These are phyloP conservation scores for Priceomyces medius DNA, from an alignment of 805 yeast species.

Conservation along the genomic window DNA sequence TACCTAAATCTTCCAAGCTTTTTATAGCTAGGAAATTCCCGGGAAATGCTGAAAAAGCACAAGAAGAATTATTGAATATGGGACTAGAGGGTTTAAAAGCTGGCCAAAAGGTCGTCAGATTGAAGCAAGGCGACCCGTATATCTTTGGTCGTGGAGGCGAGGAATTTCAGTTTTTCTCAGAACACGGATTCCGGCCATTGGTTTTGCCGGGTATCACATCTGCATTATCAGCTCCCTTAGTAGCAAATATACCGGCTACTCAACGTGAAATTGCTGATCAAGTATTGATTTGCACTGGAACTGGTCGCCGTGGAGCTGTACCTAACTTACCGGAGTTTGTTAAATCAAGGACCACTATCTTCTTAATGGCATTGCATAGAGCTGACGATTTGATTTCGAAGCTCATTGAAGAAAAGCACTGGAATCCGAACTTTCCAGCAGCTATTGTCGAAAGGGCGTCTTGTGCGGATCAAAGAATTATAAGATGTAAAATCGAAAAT, in stretches of 20 bases:
- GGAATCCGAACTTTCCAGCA: slow-evolving; percentile 75
- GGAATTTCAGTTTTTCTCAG: slow-evolving; percentile 68
- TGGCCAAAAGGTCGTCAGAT: slow-evolving; percentile 79
- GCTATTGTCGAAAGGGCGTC: slow-evolving; percentile 89
- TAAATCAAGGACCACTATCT: slow-evolving; percentile 73
- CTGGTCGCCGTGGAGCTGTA: slow-evolving; percentile 82
- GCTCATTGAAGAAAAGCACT: slow-evolving; percentile 44
- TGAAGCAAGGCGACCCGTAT: slow-evolving; percentile 97
- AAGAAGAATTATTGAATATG: slow-evolving; percentile 71
- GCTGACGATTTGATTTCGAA: slow-evolving; percentile 54
- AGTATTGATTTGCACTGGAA: slow-evolving; percentile 89
- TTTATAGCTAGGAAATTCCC: slow-evolving; percentile 94
- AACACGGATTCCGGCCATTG: slow-evolving; percentile 65
- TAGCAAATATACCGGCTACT: slow-evolving; percentile 83
- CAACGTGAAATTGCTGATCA: slow-evolving; percentile 92
- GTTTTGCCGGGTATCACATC: slow-evolving; percentile 90
- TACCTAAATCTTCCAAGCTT: slow-evolving; percentile 72
- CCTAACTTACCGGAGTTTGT: slow-evolving; percentile 79
- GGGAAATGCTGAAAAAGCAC: slow-evolving; percentile 94
- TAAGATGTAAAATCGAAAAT: slow-evolving; percentile 66
- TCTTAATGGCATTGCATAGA: slow-evolving; percentile 87
- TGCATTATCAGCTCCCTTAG: slow-evolving; percentile 83
- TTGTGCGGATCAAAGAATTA: slow-evolving; percentile 87
- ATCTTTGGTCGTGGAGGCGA: slow-evolving; percentile 97
- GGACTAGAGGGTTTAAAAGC: slow-evolving; percentile 63